Conservation (phyloP, 1,139 yeast species). For the Lodderomyces pseudojiufengensis region DNA sequence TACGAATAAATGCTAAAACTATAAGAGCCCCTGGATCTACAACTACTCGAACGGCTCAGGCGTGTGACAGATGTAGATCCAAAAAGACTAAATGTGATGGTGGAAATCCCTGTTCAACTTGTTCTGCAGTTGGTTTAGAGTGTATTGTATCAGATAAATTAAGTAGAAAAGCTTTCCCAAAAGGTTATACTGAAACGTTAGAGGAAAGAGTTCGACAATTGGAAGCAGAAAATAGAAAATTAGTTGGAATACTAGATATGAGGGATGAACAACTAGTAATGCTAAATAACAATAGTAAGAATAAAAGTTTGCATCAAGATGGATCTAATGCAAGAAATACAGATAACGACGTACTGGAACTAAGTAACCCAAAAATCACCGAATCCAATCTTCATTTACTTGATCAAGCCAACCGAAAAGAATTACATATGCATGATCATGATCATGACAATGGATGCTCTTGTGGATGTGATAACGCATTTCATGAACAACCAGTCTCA, state of each 20-base stretch:
- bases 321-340: slow-evolving; percentile 4
- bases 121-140: slow-evolving; percentile 41
- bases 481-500: slow-evolving; percentile 62
- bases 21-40: slow-evolving; percentile 40
- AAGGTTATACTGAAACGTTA: slow-evolving; percentile 46
- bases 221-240: slow-evolving; percentile 41
- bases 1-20: not conserved
- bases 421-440: slow-evolving; percentile 22
- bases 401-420: slow-evolving; percentile 11
- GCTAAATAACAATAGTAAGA: slow-evolving; percentile 13
- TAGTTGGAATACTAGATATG: slow-evolving; percentile 50
- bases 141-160: slow-evolving; percentile 46
- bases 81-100: slow-evolving; percentile 77
- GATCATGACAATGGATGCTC: slow-evolving; percentile 47
- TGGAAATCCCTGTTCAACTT: slow-evolving; percentile 48
- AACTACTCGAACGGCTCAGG: slow-evolving; percentile 67
- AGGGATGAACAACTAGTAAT: slow-evolving; percentile 56
- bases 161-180: slow-evolving; percentile 45
- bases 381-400: slow-evolving; percentile 17
- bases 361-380: slow-evolving; percentile 18
- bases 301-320: slow-evolving; percentile 8
- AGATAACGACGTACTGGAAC: slow-evolving; percentile 3
- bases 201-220: slow-evolving; percentile 45
- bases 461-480: slow-evolving; percentile 53
- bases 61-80: slow-evolving; percentile 83